Conservation (phyloP, 148 eudicot genomes). For the Selenicereus undatus region DNA sequence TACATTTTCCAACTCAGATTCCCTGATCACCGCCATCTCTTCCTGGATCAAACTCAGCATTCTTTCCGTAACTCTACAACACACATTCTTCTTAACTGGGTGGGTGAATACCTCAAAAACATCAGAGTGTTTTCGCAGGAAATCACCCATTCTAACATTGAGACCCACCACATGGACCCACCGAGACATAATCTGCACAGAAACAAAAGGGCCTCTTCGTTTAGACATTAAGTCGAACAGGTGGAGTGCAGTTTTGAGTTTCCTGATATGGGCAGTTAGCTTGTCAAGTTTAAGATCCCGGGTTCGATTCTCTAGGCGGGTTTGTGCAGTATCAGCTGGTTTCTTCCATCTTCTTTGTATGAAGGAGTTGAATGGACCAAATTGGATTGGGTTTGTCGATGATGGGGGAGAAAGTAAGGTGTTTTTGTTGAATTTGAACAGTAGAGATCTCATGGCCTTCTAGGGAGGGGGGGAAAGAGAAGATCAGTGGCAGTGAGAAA, state of each 20-base stretch:
- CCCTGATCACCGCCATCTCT: conserved; percentile 33
- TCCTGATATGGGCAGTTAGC: conserved; percentile 29
- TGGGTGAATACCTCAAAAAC: conserved; percentile 70
- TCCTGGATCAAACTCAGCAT: conserved; percentile 44
- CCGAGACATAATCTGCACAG: conserved; percentile 56
- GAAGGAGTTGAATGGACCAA: conserved; percentile 56
- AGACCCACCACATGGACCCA: conserved; percentile 59
- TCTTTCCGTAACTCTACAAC: conserved; percentile 44
- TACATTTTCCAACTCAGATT: conserved; percentile 50
- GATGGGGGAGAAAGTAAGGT: conserved; percentile 9
- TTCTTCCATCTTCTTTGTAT: conserved; percentile 60
- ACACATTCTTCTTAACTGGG: conserved; percentile 48
- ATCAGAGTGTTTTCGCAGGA: conserved; percentile 52
- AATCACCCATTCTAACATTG: conserved; percentile 39
- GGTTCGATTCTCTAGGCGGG: conserved; percentile 65
- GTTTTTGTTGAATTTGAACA: conserved; percentile 14
- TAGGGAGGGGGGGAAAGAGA: background rate
- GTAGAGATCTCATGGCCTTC: conserved; percentile 25
- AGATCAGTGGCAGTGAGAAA: background rate
- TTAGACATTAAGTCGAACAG: conserved; percentile 57
- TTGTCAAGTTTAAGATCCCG: conserved; percentile 62
- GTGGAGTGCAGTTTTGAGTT: conserved; percentile 46
- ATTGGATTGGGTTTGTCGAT: conserved; percentile 18
- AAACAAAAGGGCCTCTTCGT: conserved; percentile 50
- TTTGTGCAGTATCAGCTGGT: conserved; percentile 63